A percentile compares a stretch with the other conserved stretches of the same genome.
Conservation (phyloP, 2,329 filamentous ascomycete genomes). For the Curvularia eragrostidis region DNA sequence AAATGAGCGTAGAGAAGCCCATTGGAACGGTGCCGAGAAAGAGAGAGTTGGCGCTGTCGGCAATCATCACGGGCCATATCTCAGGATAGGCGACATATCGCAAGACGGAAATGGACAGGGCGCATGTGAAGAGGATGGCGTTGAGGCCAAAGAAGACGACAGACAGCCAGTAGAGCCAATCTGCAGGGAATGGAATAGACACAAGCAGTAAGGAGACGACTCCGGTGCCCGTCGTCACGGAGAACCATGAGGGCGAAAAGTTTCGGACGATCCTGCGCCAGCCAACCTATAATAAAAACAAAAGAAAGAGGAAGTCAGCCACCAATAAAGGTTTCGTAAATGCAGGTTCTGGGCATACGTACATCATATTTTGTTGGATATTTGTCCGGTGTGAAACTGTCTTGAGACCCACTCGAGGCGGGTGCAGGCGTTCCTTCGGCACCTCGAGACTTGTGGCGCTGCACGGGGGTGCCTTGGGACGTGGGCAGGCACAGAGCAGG, state of each 20-base stretch:
- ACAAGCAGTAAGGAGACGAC: conserved; percentile 69
- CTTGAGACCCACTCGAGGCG: conserved; percentile 5
- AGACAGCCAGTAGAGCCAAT: conserved; percentile 65
- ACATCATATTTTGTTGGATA: conserved; percentile 40
- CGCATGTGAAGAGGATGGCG: conserved; percentile 62
- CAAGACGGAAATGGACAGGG: conserved; percentile 61
- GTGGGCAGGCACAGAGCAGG: conserved; percentile 37
- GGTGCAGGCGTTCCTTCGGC: conserved; percentile 12
- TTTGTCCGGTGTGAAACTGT: conserved; percentile 1
- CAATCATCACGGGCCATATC: conserved; percentile 70
- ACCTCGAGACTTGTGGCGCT: conserved; percentile 23
- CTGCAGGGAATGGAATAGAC: conserved; percentile 66
- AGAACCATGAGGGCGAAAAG: conserved; percentile 50
- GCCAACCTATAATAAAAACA: conserved; percentile 27
- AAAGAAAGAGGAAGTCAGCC: background rate
- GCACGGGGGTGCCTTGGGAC: conserved; percentile 22
- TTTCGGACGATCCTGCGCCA: conserved; percentile 49
- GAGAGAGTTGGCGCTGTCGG: conserved; percentile 69
- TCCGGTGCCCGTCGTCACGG: conserved; percentile 67
- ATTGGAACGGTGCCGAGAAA: conserved; percentile 73
- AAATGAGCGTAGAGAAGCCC: conserved; percentile 71
- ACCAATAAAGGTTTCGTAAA: background rate
- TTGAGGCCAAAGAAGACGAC: conserved; percentile 68
- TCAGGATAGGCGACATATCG: conserved; percentile 71
- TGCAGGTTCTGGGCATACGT: background rate